Base-by-base conservation (phyloP, 2,329 filamentous ascomycete genomes). In the Leptosphaerulina australis region DNA sequence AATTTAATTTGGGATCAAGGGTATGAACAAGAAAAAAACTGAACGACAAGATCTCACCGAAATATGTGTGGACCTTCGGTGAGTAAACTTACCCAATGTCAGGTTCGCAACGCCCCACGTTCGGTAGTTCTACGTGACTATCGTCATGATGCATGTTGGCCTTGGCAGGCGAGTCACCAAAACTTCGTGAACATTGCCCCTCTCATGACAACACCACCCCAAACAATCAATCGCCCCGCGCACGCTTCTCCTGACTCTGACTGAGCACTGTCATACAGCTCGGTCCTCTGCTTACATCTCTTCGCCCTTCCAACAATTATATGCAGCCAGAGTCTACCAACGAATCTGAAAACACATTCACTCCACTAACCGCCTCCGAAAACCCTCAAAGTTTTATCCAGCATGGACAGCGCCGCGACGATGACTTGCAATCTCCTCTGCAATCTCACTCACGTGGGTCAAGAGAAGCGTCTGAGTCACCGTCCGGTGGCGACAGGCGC, bases 241-340 rank as follows among this genome's bases (percentile, higher is more conserved):
- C 60, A 51, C 56, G 49, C 55, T 50, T 50, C 40, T 30, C 14
- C 51, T 30, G 28, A 55, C 36, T 41, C 50, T 55, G 70, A 72
- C 70, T 72, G 70, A 72, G 69, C 68, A 69, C 45, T 58, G 68
- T 50, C 46, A 54, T 58, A 73, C 79, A 80, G 82, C 77, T 84
- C 83, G 80, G 83, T 85, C 81, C 69, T 66, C 63, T 64, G 58
- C 60, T 60, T 61, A 59, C 62, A 57, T 50, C 59, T 58, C 53
- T 58, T 51, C 51, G 66, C 61, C 62, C 59, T 58, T 58, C 61
- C 64, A 68, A 72, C 69, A 68, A 71, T 86, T 86, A 81, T 86
- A 87, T 87, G 84, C 83, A 83, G 80, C 72, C 83, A 79, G 83
- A 81, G 81, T 73, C 77, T 64, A 66, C 76, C 67, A 72, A 77